Evolutionary conservation across 495 filamentous ascomycete genomes (phyloP).

Genomic region (Podospora comata): DNA sequence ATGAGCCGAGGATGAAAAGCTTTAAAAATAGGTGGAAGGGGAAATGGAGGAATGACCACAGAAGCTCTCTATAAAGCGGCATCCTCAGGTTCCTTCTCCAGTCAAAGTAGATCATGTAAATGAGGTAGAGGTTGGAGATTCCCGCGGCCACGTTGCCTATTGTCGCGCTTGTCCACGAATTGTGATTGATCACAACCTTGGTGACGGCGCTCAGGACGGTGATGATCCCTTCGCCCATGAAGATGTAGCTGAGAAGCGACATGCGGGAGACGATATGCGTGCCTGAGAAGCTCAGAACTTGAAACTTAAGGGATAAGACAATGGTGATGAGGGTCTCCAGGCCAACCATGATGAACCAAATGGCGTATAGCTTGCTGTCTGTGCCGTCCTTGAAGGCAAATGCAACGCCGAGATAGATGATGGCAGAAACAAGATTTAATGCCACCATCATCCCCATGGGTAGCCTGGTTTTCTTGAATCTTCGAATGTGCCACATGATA

Average conservation of each 20-base stretch:
- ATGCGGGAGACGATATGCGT: slow-evolving; percentile 64
- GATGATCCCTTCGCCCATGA: slow-evolving; percentile 62
- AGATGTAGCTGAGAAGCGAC: slow-evolving; percentile 64
- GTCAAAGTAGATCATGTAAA: slow-evolving; percentile 19
- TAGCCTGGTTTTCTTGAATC: slow-evolving; percentile 32
- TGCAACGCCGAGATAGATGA: slow-evolving; percentile 52
- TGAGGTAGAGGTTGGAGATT: slow-evolving; percentile 5
- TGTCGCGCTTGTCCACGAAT: slow-evolving; percentile 24
- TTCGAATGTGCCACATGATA: slow-evolving; percentile 44
- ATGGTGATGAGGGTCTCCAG: slow-evolving; percentile 54
- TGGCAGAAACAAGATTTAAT: slow-evolving; percentile 41
- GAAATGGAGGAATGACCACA: slow-evolving; percentile 16
- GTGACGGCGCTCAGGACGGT: slow-evolving; percentile 27
- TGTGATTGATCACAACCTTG: slow-evolving; percentile 28
- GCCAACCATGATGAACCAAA: slow-evolving; percentile 56
- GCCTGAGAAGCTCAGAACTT: slow-evolving; percentile 57
- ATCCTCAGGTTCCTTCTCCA: slow-evolving; percentile 4
- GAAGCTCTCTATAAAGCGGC: not conserved
- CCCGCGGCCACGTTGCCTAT: slow-evolving; percentile 10
- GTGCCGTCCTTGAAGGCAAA: slow-evolving; percentile 34
- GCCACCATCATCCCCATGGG: slow-evolving; percentile 42
- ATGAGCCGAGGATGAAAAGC: slow-evolving; percentile 10
- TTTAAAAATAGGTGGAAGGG: slow-evolving; percentile 13
- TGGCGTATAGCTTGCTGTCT: slow-evolving; percentile 18
- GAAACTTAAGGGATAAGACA: slow-evolving; percentile 49